Base-by-base conservation (phyloP, 2,329 filamentous ascomycete genomes). In the Verticillium nonalfalfae region DNA sequence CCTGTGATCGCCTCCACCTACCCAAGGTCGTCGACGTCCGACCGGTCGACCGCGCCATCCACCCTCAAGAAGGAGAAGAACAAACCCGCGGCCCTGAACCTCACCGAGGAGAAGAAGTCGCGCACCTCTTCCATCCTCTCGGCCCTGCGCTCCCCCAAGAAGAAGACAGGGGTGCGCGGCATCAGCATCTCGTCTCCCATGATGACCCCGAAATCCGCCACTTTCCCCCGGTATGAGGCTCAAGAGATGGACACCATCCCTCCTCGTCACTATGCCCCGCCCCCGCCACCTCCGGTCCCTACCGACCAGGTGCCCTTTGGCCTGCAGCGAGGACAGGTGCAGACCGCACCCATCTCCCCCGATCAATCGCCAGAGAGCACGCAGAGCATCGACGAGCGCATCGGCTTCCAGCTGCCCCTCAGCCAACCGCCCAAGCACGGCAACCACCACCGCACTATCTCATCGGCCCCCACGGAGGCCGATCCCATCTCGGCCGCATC, bases 121-220 rank as follows among this genome's bases (percentile, higher is more conserved):
- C 80, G 81, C 63, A 75, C 83, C 10, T 85, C 84, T 2, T 86
- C 85, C 13, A 75, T 88, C 62, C 75, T 88, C 59, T 85, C 85
- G 2, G 81, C 81, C n/a, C 78, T 89, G 61, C 82, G 82, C 65
- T 88, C 86, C 18, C 85, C 86, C 6, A 78, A 76, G 64, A 78
- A 77, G 65, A 81, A 79, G 73, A 84, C 79, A 73, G 72, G 80
- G 64, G 72, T 76, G 59, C 81, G 79, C 68, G 81, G 76, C 21
- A 72, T 88, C 65, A 81, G 72, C 69, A 89, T 89, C 67, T 88
- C 86, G 13, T 86, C 85, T 1, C 86, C 86, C 58, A 85, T 89
- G 67, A 82, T 86, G 78, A 88, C 85, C 9, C 85, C 86, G 14
- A 81, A 82, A 75, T 85, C 85, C 2, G 80, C 76, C 2, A 84